These are phyloP conservation scores for Cucumis melo DNA, from an alignment of 306 rosid species.

Conservation along the genomic window DNA sequence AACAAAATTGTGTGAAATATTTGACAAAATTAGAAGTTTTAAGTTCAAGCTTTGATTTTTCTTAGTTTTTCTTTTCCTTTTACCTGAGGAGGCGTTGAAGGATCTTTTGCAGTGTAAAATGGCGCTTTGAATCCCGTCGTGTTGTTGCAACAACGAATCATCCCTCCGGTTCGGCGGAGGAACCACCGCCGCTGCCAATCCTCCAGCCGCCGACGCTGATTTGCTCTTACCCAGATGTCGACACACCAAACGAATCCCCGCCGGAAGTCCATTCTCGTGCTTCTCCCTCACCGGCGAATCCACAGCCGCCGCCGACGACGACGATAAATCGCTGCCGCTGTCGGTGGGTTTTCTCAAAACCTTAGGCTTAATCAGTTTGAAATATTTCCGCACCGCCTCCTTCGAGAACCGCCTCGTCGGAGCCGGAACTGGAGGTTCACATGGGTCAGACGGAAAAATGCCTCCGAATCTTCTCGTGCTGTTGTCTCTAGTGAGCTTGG, in stretches of 20 bases:
- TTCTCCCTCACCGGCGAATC: slow-evolving; percentile 28
- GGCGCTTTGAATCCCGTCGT: slow-evolving; percentile 88
- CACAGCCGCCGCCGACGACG: slow-evolving; percentile 18
- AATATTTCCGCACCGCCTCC: slow-evolving; percentile 49
- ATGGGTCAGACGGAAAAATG: slow-evolving; percentile 24
- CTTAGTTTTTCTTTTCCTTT: not conserved
- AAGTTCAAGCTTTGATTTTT: not conserved
- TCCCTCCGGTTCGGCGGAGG: slow-evolving; percentile 41
- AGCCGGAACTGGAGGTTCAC: not conserved
- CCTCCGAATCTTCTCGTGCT: slow-evolving; percentile 25
- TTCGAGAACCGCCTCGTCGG: slow-evolving; percentile 38
- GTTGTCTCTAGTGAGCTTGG: slow-evolving; percentile 13
- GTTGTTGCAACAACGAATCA: slow-evolving; percentile 50
- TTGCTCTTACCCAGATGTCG: slow-evolving; percentile 67
- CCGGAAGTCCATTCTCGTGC: slow-evolving; percentile 34
- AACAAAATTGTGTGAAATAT: not conserved
- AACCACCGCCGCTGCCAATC: slow-evolving; percentile 11
- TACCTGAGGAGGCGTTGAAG: slow-evolving; percentile 50
- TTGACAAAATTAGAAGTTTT: too few species aligned
- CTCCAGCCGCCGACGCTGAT: slow-evolving; percentile 34
- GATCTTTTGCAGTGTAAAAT: slow-evolving; percentile 90
- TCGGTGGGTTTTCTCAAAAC: slow-evolving; percentile 36
- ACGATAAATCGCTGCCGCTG: slow-evolving; percentile 9
- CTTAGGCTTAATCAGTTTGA: slow-evolving; percentile 58
- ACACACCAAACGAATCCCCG: slow-evolving; percentile 35